A percentile compares a stretch with the other conserved stretches of the same genome.
phyloP scores from a whole-genome alignment of 257 asterid species.

The Solanum pimpinellifolium region DNA sequence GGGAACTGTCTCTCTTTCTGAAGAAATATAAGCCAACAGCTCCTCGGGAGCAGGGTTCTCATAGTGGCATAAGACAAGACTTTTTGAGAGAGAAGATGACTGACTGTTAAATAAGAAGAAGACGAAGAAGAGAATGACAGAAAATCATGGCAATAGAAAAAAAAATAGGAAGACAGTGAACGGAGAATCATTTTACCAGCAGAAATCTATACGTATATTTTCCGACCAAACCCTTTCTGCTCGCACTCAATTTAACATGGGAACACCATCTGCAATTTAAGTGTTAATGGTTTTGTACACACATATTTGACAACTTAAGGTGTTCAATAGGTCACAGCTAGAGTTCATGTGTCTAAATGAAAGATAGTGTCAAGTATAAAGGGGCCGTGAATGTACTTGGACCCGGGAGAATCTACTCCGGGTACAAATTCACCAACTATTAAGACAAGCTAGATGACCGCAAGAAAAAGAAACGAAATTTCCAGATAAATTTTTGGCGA shows the following conservation, averaged over 20 bases:
- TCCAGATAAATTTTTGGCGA: neutral
- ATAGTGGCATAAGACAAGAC: neutral
- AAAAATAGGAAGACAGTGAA: neutral
- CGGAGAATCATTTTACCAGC: neutral
- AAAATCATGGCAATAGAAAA: neutral
- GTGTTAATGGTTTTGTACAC: neutral
- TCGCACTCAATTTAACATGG: neutral
- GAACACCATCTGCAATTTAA: neutral
- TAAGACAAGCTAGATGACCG: neutral
- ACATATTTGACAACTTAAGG: neutral
- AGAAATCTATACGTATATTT: neutral
- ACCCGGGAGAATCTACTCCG: neutral
- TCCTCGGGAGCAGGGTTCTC: neutral
- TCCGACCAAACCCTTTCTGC: neutral
- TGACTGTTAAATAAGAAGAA: neutral
- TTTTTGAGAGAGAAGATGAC: neutral
- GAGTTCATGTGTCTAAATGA: neutral
- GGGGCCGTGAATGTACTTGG: neutral
- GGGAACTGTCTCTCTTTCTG: neutral
- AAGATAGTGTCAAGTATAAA: neutral
- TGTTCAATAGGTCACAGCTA: neutral
- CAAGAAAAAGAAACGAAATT: neutral
- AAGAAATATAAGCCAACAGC: neutral
- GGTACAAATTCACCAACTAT: neutral
- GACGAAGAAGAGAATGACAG: neutral